Percentiles rank a stretch among this genome's conserved stretches.
phyloP scores from a whole-genome alignment of 306 rosid genomes.

The Acacia acuminata region DNA sequence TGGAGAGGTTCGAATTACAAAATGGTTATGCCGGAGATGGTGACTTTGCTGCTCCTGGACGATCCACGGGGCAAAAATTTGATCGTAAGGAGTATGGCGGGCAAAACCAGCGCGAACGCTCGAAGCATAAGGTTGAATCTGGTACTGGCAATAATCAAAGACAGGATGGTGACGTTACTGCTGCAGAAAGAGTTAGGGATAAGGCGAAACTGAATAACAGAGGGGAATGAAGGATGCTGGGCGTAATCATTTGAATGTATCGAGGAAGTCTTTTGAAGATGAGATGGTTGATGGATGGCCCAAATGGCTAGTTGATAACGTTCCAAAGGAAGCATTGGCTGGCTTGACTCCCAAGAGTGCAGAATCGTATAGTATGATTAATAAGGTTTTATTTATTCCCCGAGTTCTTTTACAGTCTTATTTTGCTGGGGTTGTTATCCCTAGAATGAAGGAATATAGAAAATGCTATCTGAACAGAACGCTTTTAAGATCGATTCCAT shows the following conservation, averaged over 20 bases:
- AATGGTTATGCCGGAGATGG: neutral
- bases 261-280: neutral
- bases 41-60: neutral
- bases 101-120: neutral
- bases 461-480: neutral
- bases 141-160: neutral
- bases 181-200: neutral
- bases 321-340: neutral
- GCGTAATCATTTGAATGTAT: neutral
- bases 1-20: neutral
- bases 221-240: neutral
- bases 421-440: neutral
- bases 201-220: neutral
- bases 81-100: neutral
- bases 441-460: neutral
- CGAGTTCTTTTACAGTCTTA: neutral
- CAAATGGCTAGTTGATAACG: conserved; percentile 7
- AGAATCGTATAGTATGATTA: neutral
- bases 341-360: conserved; percentile 4
- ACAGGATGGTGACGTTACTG: neutral
- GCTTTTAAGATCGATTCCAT: neutral
- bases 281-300: conserved; percentile 8
- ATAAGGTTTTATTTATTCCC: neutral
- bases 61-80: neutral
- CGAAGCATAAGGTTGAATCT: neutral